Conservation (phyloP, 139 green algal species). For the Auxenochlorella pyrenoidosa region DNA sequence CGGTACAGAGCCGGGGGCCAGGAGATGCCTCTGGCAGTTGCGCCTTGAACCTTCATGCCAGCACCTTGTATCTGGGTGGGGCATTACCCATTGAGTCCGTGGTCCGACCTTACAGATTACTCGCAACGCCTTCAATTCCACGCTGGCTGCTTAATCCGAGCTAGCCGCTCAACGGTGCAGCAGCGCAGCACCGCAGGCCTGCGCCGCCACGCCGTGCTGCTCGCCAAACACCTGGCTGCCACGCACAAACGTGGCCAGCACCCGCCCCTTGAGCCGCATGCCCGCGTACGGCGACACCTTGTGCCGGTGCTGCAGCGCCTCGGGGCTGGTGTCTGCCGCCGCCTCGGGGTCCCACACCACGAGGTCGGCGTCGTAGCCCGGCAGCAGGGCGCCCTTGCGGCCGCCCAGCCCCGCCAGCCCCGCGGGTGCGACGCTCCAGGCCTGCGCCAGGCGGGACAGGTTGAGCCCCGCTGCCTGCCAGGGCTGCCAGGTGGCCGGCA, state of each 20-base stretch:
- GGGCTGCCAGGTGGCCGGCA: constrained; percentile 86
- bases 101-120: no score
- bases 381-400: constrained; percentile 76
- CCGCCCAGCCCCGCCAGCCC: constrained; percentile 63
- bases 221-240: constrained; percentile 69
- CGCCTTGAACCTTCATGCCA: no score
- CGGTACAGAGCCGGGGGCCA: no score
- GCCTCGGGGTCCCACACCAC: constrained; percentile 87
- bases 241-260: constrained; percentile 79
- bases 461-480: constrained; percentile 25
- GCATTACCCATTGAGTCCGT: no score
- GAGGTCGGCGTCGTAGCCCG: constrained; percentile 88
- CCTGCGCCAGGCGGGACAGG: constrained; percentile 4
- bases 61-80: no score
- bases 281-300: constrained; percentile 78
- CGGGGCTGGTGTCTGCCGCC: constrained; percentile 64
- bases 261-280: constrained; percentile 62
- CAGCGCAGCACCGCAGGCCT: constrained; percentile 13
- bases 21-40: no score
- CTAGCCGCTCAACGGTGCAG: not conserved
- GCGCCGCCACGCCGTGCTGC: not conserved
- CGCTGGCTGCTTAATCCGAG: no score
- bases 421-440: constrained; percentile 64
- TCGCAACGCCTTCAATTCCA: no score
- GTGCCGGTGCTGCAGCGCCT: constrained; percentile 72